These are phyloP conservation scores for Alternaria gaisen DNA, from an alignment of 2,329 filamentous ascomycete genomes.

Conservation along the genomic window DNA sequence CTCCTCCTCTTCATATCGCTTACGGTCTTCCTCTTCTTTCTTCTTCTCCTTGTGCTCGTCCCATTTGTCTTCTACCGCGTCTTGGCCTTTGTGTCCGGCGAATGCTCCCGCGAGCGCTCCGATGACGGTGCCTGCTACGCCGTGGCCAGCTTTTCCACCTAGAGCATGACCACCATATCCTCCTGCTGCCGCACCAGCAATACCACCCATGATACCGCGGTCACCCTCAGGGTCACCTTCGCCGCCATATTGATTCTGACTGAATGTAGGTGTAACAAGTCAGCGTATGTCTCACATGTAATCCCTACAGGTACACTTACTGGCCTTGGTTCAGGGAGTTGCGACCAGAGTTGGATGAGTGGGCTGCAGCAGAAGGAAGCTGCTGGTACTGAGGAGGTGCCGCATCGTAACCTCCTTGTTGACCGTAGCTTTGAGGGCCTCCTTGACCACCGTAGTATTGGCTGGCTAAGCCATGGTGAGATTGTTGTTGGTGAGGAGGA, in stretches of 20 bases:
- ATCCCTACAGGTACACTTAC: not conserved
- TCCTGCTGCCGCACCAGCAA: slow-evolving; percentile 39
- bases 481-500: slow-evolving; percentile 11
- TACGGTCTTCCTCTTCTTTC: slow-evolving; percentile 29
- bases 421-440: slow-evolving; percentile 20
- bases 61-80: slow-evolving; percentile 34
- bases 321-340: slow-evolving; percentile 36
- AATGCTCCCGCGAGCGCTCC: slow-evolving; percentile 38
- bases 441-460: slow-evolving; percentile 24
- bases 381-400: slow-evolving; percentile 28
- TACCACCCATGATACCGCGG: slow-evolving; percentile 38
- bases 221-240: slow-evolving; percentile 34
- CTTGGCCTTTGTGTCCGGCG: slow-evolving; percentile 35
- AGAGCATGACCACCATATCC: slow-evolving; percentile 39
- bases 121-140: slow-evolving; percentile 32
- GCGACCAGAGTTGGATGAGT: slow-evolving; percentile 33
- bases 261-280: not conserved
- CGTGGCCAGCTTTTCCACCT: slow-evolving; percentile 36
- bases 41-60: slow-evolving; percentile 42
- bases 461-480: slow-evolving; percentile 17
- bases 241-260: slow-evolving; percentile 32
- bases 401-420: slow-evolving; percentile 15
- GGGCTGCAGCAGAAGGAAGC: slow-evolving; percentile 28
- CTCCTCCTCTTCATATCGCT: slow-evolving; percentile 27
- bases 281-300: not conserved